Percentiles rank a stretch among this genome's conserved stretches.
phyloP scores from a whole-genome alignment of 805 yeast genomes.

The Ogataea nakhonphanomensis region DNA sequence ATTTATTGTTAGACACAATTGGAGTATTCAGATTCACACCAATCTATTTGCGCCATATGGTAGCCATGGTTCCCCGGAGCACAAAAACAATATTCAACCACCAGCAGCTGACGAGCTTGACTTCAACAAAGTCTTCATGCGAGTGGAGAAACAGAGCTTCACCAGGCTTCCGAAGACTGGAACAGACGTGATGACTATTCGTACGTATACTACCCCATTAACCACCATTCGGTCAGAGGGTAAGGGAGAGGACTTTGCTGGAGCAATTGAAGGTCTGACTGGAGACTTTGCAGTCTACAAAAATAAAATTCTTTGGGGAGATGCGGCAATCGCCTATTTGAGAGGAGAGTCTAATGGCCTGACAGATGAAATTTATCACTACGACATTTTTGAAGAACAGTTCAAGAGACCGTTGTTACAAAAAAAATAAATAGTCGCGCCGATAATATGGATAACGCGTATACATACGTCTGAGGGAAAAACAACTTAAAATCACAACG shows the following conservation, averaged over 20 bases:
- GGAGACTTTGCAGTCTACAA: conserved; percentile 59
- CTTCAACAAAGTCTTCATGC: conserved; percentile 47
- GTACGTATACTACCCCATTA: conserved; percentile 58
- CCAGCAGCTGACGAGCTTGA: conserved; percentile 36
- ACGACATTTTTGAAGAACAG: conserved; percentile 15
- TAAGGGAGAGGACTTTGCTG: conserved; percentile 45
- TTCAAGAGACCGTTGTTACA: conserved; percentile 1
- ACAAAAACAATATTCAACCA: conserved; percentile 33
- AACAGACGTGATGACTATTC: conserved; percentile 48
- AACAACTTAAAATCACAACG: neutral
- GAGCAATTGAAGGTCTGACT: conserved; percentile 64
- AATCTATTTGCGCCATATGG: conserved; percentile 44
- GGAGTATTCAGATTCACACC: conserved; percentile 65
- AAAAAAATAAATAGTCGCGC: conserved; percentile 1
- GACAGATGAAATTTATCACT: conserved; percentile 24
- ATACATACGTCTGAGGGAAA: conserved; percentile 1
- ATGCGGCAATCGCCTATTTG: conserved; percentile 48
- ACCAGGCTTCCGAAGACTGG: conserved; percentile 48
- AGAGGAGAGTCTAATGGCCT: conserved; percentile 37
- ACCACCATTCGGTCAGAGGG: conserved; percentile 44
- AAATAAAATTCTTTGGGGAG: conserved; percentile 65
- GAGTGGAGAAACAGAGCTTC: conserved; percentile 58
- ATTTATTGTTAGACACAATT: conserved; percentile 61
- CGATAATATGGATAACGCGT: neutral
- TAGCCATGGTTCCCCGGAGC: conserved; percentile 33